Base-by-base conservation (phyloP, 2,329 filamentous ascomycete species). In the Thielaviopsis punctulata region DNA sequence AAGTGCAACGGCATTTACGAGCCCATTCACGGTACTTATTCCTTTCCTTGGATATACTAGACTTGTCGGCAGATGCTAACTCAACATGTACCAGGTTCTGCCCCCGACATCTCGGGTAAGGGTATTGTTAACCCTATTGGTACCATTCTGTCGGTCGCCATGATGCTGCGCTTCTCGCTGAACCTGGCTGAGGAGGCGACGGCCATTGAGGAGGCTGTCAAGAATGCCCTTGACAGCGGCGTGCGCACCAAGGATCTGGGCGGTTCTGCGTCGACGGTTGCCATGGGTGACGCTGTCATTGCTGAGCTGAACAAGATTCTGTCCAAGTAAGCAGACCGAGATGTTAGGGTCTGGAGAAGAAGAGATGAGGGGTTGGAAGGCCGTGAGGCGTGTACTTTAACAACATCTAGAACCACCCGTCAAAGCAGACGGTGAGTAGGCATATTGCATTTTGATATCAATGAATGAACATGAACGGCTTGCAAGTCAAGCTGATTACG, bases 81-180 rank as follows among this genome's bases (percentile, higher is more conserved):
- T 44, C 12, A 12, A 13, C 22, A 13, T 22, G n/a, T 10, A 45
- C 13, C 49, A 85, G 84, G 87, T 36, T 92, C 86, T 45, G 90
- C 90, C 19, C 90, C 89, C 24, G 89, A 96, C 63, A 96, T 96
- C 61, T 87, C 86, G 2, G 89, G 90, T 59, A 77, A 93, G 69
- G 86, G 86, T 55, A 82, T 95, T 59, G 88, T 95, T 19, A 66
- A 69, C 73, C 90, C 90, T 30, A 75, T 96, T 56, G 90, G 89
- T 49, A 89, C 87, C 52, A 87, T 96, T 58, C 77, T 96, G 44
- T 95, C 88, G 12, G 76, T 94, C 13, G 87, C 87, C 61, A 95
- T 96, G 88, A 86, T 98, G 82, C 76, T 95, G 62, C 83, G 87
- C 63, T 96, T 95, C 73, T 95, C 88, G 13, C 77, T 96, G 55